Conservation (phyloP, 176 grass and related monocot species). For the Bothriochloa decipiens region DNA sequence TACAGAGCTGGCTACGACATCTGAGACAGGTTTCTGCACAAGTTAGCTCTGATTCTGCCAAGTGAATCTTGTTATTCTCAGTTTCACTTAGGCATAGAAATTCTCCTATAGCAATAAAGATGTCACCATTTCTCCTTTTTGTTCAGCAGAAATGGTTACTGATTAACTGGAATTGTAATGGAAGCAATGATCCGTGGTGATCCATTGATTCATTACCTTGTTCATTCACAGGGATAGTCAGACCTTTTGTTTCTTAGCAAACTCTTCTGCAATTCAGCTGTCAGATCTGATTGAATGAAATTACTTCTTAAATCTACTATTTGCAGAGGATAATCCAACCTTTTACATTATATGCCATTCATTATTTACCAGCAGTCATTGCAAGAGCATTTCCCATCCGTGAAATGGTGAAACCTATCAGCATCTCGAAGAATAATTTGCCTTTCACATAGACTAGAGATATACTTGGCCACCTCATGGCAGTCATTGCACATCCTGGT, state of each 20-base stretch:
- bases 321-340: not conserved
- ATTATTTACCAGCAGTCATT: slow-evolving; percentile 69
- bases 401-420: slow-evolving; percentile 75
- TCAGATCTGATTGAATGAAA: not conserved
- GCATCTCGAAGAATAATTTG: slow-evolving; percentile 70
- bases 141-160: not conserved
- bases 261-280: slow-evolving; percentile 9
- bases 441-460: slow-evolving; percentile 46
- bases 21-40: slow-evolving; percentile 50
- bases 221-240: not conserved
- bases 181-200: not conserved
- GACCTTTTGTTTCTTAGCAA: slow-evolving; percentile 8
- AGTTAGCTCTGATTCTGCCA: slow-evolving; percentile 34
- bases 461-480: slow-evolving; percentile 65
- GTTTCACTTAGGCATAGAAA: not conserved
- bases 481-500: slow-evolving; percentile 86
- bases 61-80: slow-evolving; percentile 14
- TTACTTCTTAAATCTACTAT: not conserved
- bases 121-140: not conserved
- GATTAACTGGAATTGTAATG: slow-evolving; percentile 26
- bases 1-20: slow-evolving; percentile 53
- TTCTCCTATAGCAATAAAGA: slow-evolving; percentile 26
- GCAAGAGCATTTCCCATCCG: slow-evolving; percentile 74
- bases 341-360: not conserved
- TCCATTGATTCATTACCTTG: not conserved